phyloP scores from a whole-genome alignment of 2,329 filamentous ascomycete genomes.

The Xylariaceae sp. region DNA sequence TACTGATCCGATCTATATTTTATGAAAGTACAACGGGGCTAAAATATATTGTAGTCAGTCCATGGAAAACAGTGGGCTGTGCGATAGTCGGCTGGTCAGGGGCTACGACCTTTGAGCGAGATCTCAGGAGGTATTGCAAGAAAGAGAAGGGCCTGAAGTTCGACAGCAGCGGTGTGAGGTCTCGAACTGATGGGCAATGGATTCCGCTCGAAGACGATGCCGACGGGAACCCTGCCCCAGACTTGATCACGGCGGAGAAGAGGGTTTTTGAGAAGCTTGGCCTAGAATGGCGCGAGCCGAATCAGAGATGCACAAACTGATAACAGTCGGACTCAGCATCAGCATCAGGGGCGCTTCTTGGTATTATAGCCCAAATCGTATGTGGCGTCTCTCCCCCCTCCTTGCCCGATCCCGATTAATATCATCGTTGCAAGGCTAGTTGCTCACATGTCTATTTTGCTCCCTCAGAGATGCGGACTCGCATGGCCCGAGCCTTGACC shows the following conservation, averaged over 20 bases:
- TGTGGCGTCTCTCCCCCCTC: not conserved
- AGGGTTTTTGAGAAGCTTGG: constrained; percentile 74
- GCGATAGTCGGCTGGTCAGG: constrained; percentile 85
- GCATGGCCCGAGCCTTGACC: constrained; percentile 5
- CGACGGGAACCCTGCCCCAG: constrained; percentile 45
- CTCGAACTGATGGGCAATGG: constrained; percentile 60
- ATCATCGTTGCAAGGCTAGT: not conserved
- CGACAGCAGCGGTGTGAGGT: constrained; percentile 80
- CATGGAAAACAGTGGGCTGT: constrained; percentile 85
- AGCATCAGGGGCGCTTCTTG: not conserved
- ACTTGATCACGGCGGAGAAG: constrained; percentile 70
- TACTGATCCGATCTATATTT: not conserved
- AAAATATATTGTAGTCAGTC: constrained; percentile 47
- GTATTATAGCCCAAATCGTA: not conserved
- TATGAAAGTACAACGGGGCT: not conserved
- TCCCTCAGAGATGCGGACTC: constrained; percentile 23
- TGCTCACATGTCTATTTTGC: not conserved
- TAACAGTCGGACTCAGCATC: not conserved
- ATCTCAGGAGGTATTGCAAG: constrained; percentile 76
- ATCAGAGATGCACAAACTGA: constrained; percentile 58
- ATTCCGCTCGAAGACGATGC: constrained; percentile 59
- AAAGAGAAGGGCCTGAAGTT: constrained; percentile 72
- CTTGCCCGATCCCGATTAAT: not conserved
- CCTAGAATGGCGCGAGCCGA: constrained; percentile 60
- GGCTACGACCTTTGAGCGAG: constrained; percentile 83